phyloP scores from a whole-genome alignment of 1,139 yeast species.

The Pneumocystis oryctolagi region DNA sequence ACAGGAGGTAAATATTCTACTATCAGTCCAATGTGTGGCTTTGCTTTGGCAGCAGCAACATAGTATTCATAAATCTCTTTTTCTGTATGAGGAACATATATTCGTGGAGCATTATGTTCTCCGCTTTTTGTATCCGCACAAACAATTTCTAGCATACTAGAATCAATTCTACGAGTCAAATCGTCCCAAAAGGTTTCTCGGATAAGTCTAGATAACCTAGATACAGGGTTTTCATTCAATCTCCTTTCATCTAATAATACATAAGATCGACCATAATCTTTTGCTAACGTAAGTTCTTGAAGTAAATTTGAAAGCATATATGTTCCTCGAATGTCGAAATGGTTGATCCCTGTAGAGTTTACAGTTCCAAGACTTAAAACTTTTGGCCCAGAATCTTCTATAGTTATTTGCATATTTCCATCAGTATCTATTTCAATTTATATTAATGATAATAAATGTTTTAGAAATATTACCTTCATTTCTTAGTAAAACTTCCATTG shows the following conservation, averaged over 20 bases:
- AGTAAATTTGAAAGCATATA: constrained; percentile 77
- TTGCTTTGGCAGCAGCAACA: constrained; percentile 34
- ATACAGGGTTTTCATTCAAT: constrained; percentile 77
- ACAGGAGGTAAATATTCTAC: constrained; percentile 53
- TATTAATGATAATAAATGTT: constrained; percentile 1
- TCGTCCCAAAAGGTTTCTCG: constrained; percentile 68
- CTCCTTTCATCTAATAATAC: constrained; percentile 71
- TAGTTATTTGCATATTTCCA: constrained; percentile 70
- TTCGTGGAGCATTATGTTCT: constrained; percentile 48
- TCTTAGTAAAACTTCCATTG: constrained; percentile 51
- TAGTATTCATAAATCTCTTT: constrained; percentile 63
- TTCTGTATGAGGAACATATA: constrained; percentile 62
- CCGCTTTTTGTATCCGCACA: constrained; percentile 70
- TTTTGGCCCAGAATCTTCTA: constrained; percentile 89
- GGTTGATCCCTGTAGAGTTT: constrained; percentile 28
- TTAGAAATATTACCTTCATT: constrained; percentile 32
- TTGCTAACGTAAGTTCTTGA: constrained; percentile 82
- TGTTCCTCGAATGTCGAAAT: constrained; percentile 72
- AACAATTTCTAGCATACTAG: constrained; percentile 45
- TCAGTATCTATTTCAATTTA: constrained; percentile 48
- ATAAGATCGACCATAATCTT: constrained; percentile 60
- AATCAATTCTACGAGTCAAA: constrained; percentile 58
- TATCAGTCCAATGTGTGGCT: constrained; percentile 51
- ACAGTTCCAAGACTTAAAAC: constrained; percentile 70
- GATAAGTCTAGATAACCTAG: constrained; percentile 59